Percentiles rank a stretch among this genome's conserved stretches.
phyloP scores from a whole-genome alignment of 164 flowering plant species.

The Litsea cubeba region DNA sequence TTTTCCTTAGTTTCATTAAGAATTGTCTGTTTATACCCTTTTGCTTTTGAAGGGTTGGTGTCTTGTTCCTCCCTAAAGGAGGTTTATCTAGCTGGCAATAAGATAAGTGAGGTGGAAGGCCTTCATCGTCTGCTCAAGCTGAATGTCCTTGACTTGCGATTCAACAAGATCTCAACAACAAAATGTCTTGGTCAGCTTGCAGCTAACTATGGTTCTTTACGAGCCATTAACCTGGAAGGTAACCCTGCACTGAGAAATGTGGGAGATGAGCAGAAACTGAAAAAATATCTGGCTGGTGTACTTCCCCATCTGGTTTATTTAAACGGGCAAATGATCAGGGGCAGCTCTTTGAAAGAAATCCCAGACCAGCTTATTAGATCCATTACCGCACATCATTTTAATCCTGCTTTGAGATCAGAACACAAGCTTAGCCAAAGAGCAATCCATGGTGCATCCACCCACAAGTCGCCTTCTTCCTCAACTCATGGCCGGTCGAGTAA shows the following conservation, averaged over 20 bases:
- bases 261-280: constrained; percentile 69
- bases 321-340: constrained; percentile 63
- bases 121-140: constrained; percentile 3
- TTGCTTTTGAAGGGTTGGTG: neutral
- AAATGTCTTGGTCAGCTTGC: constrained; percentile 16
- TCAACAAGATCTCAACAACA: neutral
- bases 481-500: neutral
- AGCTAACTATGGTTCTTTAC: constrained; percentile 75
- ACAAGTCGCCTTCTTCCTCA: constrained; percentile 33
- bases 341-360: constrained; percentile 48
- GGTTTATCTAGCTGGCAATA: constrained; percentile 1
- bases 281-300: constrained; percentile 63
- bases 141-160: neutral
- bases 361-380: constrained; percentile 30
- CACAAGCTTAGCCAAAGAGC: constrained; percentile 49
- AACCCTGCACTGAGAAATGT: constrained; percentile 72
- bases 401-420: constrained; percentile 49
- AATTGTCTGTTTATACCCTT: neutral
- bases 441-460: constrained; percentile 32
- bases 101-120: neutral
- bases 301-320: constrained; percentile 67
- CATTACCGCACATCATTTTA: too few relatives aligned
- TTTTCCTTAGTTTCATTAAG: too few relatives aligned
- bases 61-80: constrained; percentile 2
- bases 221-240: constrained; percentile 85